Conservation (phyloP, 148 eudicot species). For the Silene conica region DNA sequence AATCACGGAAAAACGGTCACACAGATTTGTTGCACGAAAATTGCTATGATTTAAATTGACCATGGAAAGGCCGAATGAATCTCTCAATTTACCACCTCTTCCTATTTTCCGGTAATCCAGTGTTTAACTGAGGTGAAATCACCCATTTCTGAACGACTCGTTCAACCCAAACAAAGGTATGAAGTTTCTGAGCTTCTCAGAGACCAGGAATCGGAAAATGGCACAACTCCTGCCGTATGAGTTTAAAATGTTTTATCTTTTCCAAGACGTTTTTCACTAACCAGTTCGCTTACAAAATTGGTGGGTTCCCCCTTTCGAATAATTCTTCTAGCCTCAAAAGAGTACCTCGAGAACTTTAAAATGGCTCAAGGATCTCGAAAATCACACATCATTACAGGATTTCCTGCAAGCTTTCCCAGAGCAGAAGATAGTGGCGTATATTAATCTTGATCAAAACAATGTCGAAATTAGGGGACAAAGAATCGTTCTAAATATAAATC, state of each 20-base stretch:
- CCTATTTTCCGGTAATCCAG: no score
- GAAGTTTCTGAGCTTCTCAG: no score
- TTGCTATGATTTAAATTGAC: no score
- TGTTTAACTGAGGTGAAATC: no score
- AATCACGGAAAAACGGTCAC: no score
- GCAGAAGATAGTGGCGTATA: conserved; percentile 21
- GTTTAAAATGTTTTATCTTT: background rate
- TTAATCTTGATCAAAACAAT: conserved; percentile 4
- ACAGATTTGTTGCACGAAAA: no score
- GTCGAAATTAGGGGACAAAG: background rate
- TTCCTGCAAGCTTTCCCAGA: conserved; percentile 19
- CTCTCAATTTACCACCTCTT: no score
- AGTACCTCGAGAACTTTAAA: conserved; percentile 11
- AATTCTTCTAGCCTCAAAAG: conserved; percentile 17
- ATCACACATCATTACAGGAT: conserved; percentile 25
- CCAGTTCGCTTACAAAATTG: conserved; percentile 30
- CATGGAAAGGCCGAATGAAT: no score
- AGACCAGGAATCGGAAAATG: no score
- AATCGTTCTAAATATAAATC: conserved; percentile 4
- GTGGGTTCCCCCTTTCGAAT: conserved; percentile 8
- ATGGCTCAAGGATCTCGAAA: conserved; percentile 21
- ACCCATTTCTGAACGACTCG: no score
- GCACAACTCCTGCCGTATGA: background rate
- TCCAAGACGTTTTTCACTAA: background rate
- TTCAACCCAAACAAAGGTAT: no score